Conservation (phyloP, 495 filamentous ascomycete genomes). For the Aspergillus ostianus region DNA sequence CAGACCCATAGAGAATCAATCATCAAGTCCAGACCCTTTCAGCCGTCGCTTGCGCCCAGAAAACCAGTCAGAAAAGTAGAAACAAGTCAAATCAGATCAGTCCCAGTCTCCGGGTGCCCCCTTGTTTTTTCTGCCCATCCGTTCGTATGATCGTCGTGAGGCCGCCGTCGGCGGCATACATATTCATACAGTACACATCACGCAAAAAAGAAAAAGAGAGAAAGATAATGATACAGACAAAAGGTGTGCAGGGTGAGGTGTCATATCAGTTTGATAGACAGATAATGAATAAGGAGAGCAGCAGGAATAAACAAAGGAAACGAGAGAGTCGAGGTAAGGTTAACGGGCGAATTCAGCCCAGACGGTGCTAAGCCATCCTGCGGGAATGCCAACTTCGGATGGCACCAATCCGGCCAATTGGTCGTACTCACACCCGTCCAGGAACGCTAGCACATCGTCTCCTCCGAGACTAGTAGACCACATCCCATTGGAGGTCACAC, state of each 20-base stretch:
- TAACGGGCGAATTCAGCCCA: constrained; percentile 39
- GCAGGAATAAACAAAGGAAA: not conserved
- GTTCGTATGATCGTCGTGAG: constrained; percentile 17
- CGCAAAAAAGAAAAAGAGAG: not conserved
- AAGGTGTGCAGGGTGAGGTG: constrained; percentile 4
- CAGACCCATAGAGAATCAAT: not conserved
- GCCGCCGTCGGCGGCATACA: constrained; percentile 13
- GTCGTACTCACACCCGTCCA: constrained; percentile 45
- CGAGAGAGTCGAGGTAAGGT: constrained; percentile 5
- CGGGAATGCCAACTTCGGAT: constrained; percentile 36
- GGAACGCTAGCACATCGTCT: constrained; percentile 47
- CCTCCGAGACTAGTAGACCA: constrained; percentile 42
- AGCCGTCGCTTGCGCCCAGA: constrained; percentile 7
- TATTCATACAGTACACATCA: constrained; percentile 22
- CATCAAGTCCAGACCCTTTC: constrained; percentile 1
- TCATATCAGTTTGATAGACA: constrained; percentile 6
- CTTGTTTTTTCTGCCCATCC: constrained; percentile 9
- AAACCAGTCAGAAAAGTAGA: constrained; percentile 1
- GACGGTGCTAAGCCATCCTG: constrained; percentile 43
- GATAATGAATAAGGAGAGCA: not conserved
- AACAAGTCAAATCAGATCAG: constrained; percentile 3
- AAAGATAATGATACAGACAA: constrained; percentile 23
- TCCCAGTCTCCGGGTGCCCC: constrained; percentile 5
- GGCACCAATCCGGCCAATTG: constrained; percentile 31
- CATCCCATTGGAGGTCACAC: constrained; percentile 26